Base-by-base conservation (phyloP, 225 moss, liverwort and hornwort species). In the Marchantia paleacea region DNA sequence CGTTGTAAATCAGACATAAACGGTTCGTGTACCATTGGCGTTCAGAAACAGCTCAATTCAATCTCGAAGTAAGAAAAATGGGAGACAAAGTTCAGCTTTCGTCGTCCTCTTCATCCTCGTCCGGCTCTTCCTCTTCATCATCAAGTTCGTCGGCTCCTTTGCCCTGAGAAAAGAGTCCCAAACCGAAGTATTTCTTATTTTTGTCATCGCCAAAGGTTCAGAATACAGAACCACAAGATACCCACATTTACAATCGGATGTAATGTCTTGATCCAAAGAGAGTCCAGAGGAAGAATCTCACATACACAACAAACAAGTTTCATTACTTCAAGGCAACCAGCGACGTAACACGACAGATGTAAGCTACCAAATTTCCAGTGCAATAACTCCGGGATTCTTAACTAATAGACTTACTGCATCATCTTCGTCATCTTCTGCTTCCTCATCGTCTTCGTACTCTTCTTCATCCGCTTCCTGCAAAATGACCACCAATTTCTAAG, bases 121-220 rank as follows among this genome's bases (percentile, higher is more conserved):
- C 94, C 7, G 90, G 91, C 73, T 95, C 95, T 20, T 95, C 97
- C 28, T 97, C 97, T 47, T 95, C 95, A 28, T 95, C 97, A 55
- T 94, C 93, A 79, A 90, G 76, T 61, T 89, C 90, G 53, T 90
- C 97, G 0, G 82, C 89, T 26, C 86, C 93, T 74, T 92, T 93
- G 26, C 97, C 95, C 93, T 97, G 79, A 48, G 73, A 51, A 71
- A 29, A n/a, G 19, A 16, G 12, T 3, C 51, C 72, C 12, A 48
- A 14, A 76, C 31, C 12, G 10, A 57, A 58, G 4, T 16, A 11
- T 29, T 55, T 12, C 55, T 30, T 13, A 49, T 3, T 67, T n/a
- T n/a, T n/a, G 39, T 39, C 39, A 39, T 2, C 5, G 39, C 39
- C 39, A 39, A 39, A 39, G 5, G 39, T 39, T 39, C 39, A 2